A percentile compares a stretch with the other conserved stretches of the same genome.
These are phyloP conservation scores for Hypoxylon sp. DNA, from an alignment of 2,329 filamentous ascomycete genomes.

Conservation along the genomic window DNA sequence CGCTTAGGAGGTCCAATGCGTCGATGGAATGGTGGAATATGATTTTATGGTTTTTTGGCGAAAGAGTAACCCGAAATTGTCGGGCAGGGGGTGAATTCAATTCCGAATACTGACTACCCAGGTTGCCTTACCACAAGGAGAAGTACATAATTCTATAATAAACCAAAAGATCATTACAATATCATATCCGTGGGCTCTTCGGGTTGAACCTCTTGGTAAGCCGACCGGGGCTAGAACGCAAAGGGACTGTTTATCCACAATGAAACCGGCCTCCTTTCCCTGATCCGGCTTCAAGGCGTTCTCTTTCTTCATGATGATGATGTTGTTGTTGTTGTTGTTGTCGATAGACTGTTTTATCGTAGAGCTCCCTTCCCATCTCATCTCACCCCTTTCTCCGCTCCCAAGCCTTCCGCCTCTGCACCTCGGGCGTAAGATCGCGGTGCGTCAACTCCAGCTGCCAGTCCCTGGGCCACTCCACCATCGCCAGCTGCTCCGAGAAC, in stretches of 20 bases:
- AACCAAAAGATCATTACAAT: neutral
- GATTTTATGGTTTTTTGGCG: too few species aligned
- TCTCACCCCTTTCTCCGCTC: slow-evolving; percentile 2
- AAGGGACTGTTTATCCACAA: too few species aligned
- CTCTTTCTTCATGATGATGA: too few species aligned
- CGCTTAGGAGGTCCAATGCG: neutral
- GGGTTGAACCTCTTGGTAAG: too few species aligned
- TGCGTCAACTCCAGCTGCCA: slow-evolving; percentile 15
- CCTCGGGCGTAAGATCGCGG: slow-evolving; percentile 11
- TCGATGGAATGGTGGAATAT: neutral
- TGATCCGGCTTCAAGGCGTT: too few species aligned
- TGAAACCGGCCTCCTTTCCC: too few species aligned
- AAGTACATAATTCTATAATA: neutral
- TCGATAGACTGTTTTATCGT: too few species aligned
- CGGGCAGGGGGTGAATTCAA: neutral
- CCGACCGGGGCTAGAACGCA: too few species aligned
- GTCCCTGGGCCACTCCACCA: slow-evolving; percentile 19
- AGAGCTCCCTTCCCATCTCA: neutral
- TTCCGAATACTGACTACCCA: too few species aligned
- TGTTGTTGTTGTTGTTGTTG: too few species aligned
- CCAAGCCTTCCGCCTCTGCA: slow-evolving; percentile 12
- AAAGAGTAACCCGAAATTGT: neutral
- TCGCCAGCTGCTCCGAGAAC: slow-evolving; percentile 20
- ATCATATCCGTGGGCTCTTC: neutral
- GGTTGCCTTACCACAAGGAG: neutral